Conservation (phyloP, 768 basidiomycete species). For the Melanogaster broomeanus region DNA sequence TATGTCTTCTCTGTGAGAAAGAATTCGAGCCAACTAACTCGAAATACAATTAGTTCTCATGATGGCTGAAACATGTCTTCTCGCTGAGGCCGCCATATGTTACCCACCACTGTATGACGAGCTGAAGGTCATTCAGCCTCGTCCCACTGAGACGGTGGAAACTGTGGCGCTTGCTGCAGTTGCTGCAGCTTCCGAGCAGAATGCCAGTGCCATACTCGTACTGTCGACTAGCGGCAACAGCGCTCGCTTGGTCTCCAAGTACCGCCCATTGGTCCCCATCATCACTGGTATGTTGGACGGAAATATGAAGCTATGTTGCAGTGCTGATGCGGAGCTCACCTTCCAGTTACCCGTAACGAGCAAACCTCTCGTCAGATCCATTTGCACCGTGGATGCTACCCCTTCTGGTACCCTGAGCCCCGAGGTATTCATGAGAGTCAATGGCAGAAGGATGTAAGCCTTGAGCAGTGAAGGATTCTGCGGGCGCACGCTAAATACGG, state of each 20-base stretch:
- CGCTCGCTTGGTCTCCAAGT: conserved; percentile 94
- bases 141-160: conserved; percentile 93
- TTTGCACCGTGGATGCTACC: conserved; percentile 95
- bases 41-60: conserved; percentile 68
- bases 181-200: conserved; percentile 92
- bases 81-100: conserved; percentile 94
- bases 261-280: conserved; percentile 91
- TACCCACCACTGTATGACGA: conserved; percentile 95
- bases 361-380: conserved; percentile 97
- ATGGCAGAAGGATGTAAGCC: conserved; percentile 95
- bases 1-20: conserved; percentile 33
- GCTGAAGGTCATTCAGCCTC: conserved; percentile 71
- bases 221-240: conserved; percentile 97
- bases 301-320: neutral
- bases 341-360: conserved; percentile 88
- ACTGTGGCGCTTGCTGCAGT: conserved; percentile 97
- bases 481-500: conserved; percentile 10
- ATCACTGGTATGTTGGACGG: conserved; percentile 71
- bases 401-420: conserved; percentile 96
- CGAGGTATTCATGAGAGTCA: conserved; percentile 83
- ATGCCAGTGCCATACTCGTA: conserved; percentile 92
- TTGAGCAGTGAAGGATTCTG: neutral
- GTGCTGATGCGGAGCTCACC: conserved; percentile 4
- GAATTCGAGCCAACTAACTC: conserved; percentile 2
- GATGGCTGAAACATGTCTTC: conserved; percentile 99